These are phyloP conservation scores for Lichtheimia corymbifera DNA, from an alignment of 371 early-diverging fungal genomes.

Conservation along the genomic window DNA sequence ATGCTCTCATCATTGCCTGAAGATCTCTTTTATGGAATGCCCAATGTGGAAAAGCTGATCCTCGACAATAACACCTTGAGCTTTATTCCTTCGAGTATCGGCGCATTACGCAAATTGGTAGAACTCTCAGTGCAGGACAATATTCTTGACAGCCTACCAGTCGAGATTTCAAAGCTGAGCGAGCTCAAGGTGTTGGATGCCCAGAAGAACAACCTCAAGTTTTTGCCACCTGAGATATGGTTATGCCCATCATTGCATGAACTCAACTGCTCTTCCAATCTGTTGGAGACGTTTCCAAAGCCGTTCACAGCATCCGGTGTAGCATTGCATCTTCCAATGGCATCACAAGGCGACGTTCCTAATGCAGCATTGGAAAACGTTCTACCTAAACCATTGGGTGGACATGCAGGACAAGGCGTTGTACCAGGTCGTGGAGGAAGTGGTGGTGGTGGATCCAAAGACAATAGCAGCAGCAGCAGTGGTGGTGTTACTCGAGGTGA, in stretches of 20 bases:
- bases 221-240: constrained; percentile 87
- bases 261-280: constrained; percentile 70
- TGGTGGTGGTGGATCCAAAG: background rate
- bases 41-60: constrained; percentile 60
- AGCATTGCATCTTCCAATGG: constrained; percentile 27
- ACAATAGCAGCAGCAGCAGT: background rate
- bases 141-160: constrained; percentile 37
- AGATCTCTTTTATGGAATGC: constrained; percentile 61
- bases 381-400: constrained; percentile 19
- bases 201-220: constrained; percentile 65
- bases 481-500: background rate
- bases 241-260: constrained; percentile 66
- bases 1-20: constrained; percentile 75
- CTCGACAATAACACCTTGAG: constrained; percentile 79
- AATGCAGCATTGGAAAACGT: constrained; percentile 18
- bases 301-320: constrained; percentile 34
- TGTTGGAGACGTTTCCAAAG: constrained; percentile 50
- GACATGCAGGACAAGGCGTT: constrained; percentile 33
- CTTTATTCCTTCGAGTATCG: constrained; percentile 71
- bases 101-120: constrained; percentile 53
- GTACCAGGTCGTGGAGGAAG: constrained; percentile 10
- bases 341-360: constrained; percentile 24
- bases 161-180: constrained; percentile 33
- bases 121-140: constrained; percentile 68
- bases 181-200: constrained; percentile 36